phyloP scores from a whole-genome alignment of 2,329 filamentous ascomycete species.

The Penicillium psychrosexuale region DNA sequence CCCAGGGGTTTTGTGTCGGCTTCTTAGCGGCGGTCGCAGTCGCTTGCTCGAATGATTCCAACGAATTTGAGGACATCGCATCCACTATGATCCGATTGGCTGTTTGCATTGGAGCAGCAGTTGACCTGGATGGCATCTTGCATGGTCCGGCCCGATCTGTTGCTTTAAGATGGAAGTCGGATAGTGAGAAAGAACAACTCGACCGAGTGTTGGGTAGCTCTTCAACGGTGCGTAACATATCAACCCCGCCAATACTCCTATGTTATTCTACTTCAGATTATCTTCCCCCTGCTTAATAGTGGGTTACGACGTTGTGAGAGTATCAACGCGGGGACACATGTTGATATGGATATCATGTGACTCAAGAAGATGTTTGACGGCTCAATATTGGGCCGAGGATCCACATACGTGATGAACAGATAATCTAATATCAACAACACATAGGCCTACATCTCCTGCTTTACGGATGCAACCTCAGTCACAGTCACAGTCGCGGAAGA shows the following conservation, averaged over 20 bases:
- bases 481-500: not conserved
- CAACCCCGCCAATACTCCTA: not conserved
- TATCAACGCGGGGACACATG: no score
- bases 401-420: no score
- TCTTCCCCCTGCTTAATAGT: not conserved
- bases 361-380: no score
- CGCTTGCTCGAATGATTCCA: not conserved
- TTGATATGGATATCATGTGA: no score
- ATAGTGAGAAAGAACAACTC: not conserved
- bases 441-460: not conserved
- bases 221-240: not conserved
- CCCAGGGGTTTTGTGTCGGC: not conserved
- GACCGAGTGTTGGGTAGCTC: not conserved
- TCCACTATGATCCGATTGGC: not conserved
- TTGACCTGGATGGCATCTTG: not conserved
- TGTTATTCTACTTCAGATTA: not conserved
- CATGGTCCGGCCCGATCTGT: not conserved
- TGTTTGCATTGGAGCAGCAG: not conserved
- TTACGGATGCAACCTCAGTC: not conserved
- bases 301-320: no score
- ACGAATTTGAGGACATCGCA: not conserved
- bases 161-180: not conserved
- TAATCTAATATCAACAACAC: not conserved
- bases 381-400: no score
- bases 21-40: not conserved